A percentile compares a stretch with the other conserved stretches of the same genome.
These are phyloP conservation scores for Gloeopeniophorella convolvens DNA, from an alignment of 768 basidiomycete genomes.

Conservation along the genomic window DNA sequence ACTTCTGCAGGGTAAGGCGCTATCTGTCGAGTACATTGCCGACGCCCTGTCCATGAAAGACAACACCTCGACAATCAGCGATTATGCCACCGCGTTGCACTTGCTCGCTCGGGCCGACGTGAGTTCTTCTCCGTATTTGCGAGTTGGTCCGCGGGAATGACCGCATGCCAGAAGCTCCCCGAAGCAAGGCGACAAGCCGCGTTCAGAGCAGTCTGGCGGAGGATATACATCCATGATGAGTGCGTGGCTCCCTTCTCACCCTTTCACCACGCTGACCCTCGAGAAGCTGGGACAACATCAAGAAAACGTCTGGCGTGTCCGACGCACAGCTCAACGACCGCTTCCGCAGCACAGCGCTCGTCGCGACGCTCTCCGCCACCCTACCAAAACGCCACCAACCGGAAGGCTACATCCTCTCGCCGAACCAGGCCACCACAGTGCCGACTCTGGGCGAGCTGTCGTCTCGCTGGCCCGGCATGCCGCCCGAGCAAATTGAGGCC, in stretches of 20 bases:
- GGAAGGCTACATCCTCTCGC: slow-evolving; percentile 47
- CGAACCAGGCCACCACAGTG: slow-evolving; percentile 50
- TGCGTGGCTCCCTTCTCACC: slow-evolving; percentile 27
- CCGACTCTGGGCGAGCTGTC: slow-evolving; percentile 55
- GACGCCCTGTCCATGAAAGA: slow-evolving; percentile 86
- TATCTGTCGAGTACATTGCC: slow-evolving; percentile 73
- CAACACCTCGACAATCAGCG: slow-evolving; percentile 50
- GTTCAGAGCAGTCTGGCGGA: slow-evolving; percentile 75
- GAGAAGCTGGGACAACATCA: slow-evolving; percentile 69
- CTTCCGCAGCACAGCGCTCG: slow-evolving; percentile 71
- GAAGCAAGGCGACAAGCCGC: slow-evolving; percentile 62
- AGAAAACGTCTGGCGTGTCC: slow-evolving; percentile 65
- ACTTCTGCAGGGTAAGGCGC: slow-evolving; percentile 65
- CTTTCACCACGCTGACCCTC: not conserved
- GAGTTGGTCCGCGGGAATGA: not conserved
- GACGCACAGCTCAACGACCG: slow-evolving; percentile 70
- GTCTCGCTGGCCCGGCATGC: slow-evolving; percentile 70
- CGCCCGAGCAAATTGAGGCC: slow-evolving; percentile 55
- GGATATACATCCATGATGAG: slow-evolving; percentile 88
- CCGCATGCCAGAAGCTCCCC: slow-evolving; percentile 50
- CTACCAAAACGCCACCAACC: slow-evolving; percentile 36
- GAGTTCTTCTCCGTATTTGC: slow-evolving; percentile 17
- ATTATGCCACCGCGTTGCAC: slow-evolving; percentile 64
- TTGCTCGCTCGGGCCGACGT: slow-evolving; percentile 55
- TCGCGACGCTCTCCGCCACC: slow-evolving; percentile 50